phyloP scores from a whole-genome alignment of 2,329 filamentous ascomycete genomes.

The Beauveria rudraprayagi region DNA sequence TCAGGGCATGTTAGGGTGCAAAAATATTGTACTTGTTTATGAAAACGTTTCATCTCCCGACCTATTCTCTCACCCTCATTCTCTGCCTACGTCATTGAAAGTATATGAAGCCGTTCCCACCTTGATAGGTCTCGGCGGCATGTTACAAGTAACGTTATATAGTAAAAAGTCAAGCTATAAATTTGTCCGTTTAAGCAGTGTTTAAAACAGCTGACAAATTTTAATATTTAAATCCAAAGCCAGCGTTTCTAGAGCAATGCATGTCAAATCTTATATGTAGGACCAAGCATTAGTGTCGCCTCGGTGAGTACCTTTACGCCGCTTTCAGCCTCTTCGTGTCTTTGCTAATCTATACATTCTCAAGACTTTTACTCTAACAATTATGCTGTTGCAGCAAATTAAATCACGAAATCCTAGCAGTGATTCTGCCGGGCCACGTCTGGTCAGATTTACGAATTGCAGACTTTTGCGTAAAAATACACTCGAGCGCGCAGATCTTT shows the following conservation, averaged over 20 bases:
- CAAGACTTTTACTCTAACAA: neutral
- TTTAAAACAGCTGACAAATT: neutral
- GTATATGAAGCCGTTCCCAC: neutral
- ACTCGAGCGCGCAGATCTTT: neutral
- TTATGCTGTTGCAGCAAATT: neutral
- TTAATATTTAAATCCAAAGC: neutral
- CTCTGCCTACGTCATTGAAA: neutral
- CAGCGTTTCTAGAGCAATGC: neutral
- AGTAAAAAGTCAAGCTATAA: neutral
- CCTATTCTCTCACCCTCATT: neutral
- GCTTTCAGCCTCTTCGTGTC: neutral
- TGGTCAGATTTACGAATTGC: neutral
- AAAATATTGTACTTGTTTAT: no score
- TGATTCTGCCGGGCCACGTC: neutral
- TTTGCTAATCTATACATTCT: neutral
- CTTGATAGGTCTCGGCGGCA: neutral
- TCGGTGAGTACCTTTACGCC: neutral
- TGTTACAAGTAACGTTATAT: neutral
- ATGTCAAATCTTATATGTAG: no score
- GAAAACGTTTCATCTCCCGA: no score
- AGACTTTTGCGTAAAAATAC: neutral
- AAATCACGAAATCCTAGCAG: neutral
- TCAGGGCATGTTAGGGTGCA: no score
- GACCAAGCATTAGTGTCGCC: neutral
- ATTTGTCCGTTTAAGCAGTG: neutral